phyloP scores from a whole-genome alignment of 2,329 filamentous ascomycete species.

The Rasamsonia emersonii region DNA sequence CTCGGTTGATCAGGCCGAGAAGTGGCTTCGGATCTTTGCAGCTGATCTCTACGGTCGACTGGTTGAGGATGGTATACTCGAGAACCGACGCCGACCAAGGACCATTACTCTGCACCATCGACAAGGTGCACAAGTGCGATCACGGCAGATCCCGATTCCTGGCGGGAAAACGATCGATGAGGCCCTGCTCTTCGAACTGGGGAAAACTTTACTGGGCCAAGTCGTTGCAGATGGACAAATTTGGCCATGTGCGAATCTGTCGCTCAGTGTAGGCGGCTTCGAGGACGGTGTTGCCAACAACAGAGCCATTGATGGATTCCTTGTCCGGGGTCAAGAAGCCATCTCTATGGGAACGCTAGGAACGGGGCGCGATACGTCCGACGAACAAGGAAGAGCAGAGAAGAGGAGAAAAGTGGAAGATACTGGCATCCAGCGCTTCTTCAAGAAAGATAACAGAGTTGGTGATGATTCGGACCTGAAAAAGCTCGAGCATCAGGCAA shows the following conservation, averaged over 20 bases:
- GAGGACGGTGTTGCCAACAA: constrained; percentile 81
- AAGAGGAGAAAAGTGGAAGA: constrained; percentile 43
- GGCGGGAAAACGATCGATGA: constrained; percentile 67
- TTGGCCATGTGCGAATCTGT: constrained; percentile 90
- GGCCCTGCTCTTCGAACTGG: constrained; percentile 61
- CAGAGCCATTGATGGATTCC: constrained; percentile 73
- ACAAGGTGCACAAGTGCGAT: constrained; percentile 63
- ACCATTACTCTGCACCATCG: constrained; percentile 80
- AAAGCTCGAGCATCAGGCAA: too few relatives aligned
- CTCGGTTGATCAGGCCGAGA: constrained; percentile 64
- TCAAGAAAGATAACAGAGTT: constrained; percentile 35
- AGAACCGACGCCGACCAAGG: constrained; percentile 77
- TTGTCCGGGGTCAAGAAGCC: constrained; percentile 59
- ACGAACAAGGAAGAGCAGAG: constrained; percentile 13
- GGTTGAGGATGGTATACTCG: constrained; percentile 80
- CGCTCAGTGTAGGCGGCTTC: constrained; percentile 81
- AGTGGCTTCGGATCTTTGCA: constrained; percentile 84
- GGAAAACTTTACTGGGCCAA: constrained; percentile 67
- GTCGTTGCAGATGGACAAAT: constrained; percentile 67
- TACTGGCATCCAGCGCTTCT: constrained; percentile 51
- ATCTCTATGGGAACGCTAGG: constrained; percentile 32
- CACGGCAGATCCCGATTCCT: constrained; percentile 68
- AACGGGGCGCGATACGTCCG: constrained; percentile 12
- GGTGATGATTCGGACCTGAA: too few relatives aligned
- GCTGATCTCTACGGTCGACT: constrained; percentile 86